phyloP scores from a whole-genome alignment of 805 yeast species.

The Kodamaea fukazawae region DNA sequence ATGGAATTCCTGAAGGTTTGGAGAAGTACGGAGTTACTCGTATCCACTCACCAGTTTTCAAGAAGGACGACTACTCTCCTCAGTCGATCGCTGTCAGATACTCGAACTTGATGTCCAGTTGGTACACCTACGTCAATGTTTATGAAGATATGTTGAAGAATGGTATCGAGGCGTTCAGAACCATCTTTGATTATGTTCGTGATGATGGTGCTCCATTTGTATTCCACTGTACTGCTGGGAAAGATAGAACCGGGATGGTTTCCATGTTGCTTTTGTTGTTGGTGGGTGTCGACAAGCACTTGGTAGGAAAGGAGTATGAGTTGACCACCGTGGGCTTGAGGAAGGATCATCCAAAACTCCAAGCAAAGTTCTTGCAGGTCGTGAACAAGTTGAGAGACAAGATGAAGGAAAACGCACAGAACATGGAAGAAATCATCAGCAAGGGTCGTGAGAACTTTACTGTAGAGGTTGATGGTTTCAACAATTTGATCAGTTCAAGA shows the following conservation, averaged over 20 bases:
- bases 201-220: slow-evolving; percentile 52
- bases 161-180: slow-evolving; percentile 48
- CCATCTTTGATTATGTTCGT: slow-evolving; percentile 53
- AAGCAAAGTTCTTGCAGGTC: slow-evolving; percentile 30
- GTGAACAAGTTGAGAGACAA: slow-evolving; percentile 30
- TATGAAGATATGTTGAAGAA: slow-evolving; percentile 55
- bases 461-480: slow-evolving; percentile 51
- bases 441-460: slow-evolving; percentile 43
- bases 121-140: slow-evolving; percentile 61
- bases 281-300: slow-evolving; percentile 62
- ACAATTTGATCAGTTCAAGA: slow-evolving; percentile 58
- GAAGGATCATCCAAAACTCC: slow-evolving; percentile 45
- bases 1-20: slow-evolving; percentile 39
- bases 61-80: slow-evolving; percentile 57
- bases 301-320: slow-evolving; percentile 73
- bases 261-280: slow-evolving; percentile 64
- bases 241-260: slow-evolving; percentile 78
- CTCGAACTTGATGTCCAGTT: slow-evolving; percentile 52
- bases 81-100: slow-evolving; percentile 57
- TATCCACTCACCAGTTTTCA: slow-evolving; percentile 57
- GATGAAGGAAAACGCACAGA: slow-evolving; percentile 20
- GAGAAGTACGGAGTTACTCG: slow-evolving; percentile 45
- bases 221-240: slow-evolving; percentile 83
- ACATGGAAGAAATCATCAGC: slow-evolving; percentile 21
- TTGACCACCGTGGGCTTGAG: slow-evolving; percentile 63